Base-by-base conservation (phyloP, 768 basidiomycete genomes). In the Cyclocybe aegerita region DNA sequence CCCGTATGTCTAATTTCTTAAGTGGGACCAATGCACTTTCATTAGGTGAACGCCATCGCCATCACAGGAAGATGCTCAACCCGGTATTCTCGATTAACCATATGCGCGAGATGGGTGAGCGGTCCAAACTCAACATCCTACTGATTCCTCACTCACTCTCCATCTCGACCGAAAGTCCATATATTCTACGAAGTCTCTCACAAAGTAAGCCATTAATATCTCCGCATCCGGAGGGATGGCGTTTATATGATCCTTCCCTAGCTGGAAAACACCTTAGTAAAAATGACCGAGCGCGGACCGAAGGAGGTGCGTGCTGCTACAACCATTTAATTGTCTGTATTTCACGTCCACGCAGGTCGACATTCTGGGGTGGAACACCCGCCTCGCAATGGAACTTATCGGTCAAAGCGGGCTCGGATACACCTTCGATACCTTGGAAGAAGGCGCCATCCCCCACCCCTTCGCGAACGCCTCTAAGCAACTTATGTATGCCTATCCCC, bases 381-480 rank as follows among this genome's bases (percentile, higher is more conserved):
- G 78, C 9, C 65, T 70, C n/a, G 75, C 78, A 10, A 62, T 79
- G 15, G 77, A 80, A 51, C 63, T 79, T 43, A 72, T 80, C 43
- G 77, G 76, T 2, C 75, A 76, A 60, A 72, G 69, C 14, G 76
- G 78, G 1, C 62, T 80, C 12, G 74, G 73, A 9, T 67, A 67
- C 45, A 69, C 69, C 14, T 75, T 76, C 37, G 73, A 76, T 50
- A 44, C 65, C 0, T 62, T 79, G 9, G 61, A 55, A 6, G 67
- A 67, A 34, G 67, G 68, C 17, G 40, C 50, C n/a, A 58, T 77
- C 11, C 43, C 71, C 33, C 44, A 2, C 64, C 60, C 54, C 68
- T 58, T 31, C 72, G 67, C 47, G 58, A 51, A 34, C 31, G 47
- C 69, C 5, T 58, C 65, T 10, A 68, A 70, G 54, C 49, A 58